Percentiles rank a stretch among this genome's conserved stretches.
These are phyloP conservation scores for Fomitopsis pulvina DNA, from an alignment of 768 basidiomycete species.

Conservation along the genomic window DNA sequence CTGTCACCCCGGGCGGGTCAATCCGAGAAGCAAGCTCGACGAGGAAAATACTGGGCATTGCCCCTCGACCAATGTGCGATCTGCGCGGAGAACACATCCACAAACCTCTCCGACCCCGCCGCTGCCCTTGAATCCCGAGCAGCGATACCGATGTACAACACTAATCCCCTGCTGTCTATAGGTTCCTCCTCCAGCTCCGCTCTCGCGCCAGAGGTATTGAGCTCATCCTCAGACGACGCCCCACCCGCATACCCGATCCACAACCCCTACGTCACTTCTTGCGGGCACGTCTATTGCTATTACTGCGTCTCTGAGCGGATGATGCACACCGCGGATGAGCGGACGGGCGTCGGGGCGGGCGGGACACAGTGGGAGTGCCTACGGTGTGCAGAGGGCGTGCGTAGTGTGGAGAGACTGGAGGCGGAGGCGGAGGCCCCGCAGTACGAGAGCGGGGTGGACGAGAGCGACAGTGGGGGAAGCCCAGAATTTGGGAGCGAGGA, in stretches of 20 bases:
- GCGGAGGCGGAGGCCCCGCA: conserved; percentile 26
- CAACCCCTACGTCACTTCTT: conserved; percentile 78
- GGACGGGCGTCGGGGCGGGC: conserved; percentile 26
- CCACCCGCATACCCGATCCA: conserved; percentile 61
- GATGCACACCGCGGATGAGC: conserved; percentile 62
- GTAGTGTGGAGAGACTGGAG: conserved; percentile 57
- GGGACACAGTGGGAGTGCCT: conserved; percentile 76
- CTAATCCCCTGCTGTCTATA: background rate
- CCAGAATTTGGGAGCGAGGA: conserved; percentile 22
- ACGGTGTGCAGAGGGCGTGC: conserved; percentile 64
- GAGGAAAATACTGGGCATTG: conserved; percentile 66
- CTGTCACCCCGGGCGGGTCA: background rate
- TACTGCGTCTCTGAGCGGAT: conserved; percentile 84
- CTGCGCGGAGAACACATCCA: conserved; percentile 72
- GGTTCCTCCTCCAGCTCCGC: conserved; percentile 10
- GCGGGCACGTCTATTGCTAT: conserved; percentile 89
- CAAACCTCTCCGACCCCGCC: conserved; percentile 45
- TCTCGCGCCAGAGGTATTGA: conserved; percentile 2
- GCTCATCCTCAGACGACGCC: conserved; percentile 27
- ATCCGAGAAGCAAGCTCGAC: conserved; percentile 3
- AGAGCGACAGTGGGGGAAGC: conserved; percentile 9
- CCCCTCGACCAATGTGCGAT: conserved; percentile 81
- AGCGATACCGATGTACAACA: conserved; percentile 22
- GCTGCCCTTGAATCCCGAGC: conserved; percentile 36
- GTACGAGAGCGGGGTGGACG: conserved; percentile 18